phyloP scores from a whole-genome alignment of 768 basidiomycete species.

The Leccinum subtestaceum region DNA sequence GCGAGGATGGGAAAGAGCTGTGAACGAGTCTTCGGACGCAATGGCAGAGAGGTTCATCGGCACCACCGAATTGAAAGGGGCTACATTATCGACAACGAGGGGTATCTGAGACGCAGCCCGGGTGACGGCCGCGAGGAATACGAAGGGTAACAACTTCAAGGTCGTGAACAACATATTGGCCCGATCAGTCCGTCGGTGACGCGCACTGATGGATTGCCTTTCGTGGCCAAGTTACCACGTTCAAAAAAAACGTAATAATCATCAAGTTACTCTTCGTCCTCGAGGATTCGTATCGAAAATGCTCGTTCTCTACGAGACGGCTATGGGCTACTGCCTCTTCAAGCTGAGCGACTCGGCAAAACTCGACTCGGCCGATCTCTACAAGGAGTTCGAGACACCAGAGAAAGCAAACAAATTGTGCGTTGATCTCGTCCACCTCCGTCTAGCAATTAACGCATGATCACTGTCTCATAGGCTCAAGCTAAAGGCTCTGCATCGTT shows the following conservation, averaged over 20 bases:
- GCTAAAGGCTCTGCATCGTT: constrained; percentile 92
- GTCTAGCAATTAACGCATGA: constrained; percentile 9
- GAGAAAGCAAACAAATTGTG: constrained; percentile 91
- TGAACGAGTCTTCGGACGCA: constrained; percentile 30
- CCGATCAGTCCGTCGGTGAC: not conserved
- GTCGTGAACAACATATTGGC: constrained; percentile 5
- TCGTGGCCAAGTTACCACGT: constrained; percentile 30
- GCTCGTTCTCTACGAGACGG: constrained; percentile 96
- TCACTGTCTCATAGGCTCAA: constrained; percentile 62
- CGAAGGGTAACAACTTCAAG: constrained; percentile 3
- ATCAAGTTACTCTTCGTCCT: not conserved
- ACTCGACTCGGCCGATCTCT: constrained; percentile 79
- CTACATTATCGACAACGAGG: constrained; percentile 1
- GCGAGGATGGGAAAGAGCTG: constrained; percentile 43
- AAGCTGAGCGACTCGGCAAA: constrained; percentile 89
- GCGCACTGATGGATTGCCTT: constrained; percentile 15
- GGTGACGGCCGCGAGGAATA: not conserved
- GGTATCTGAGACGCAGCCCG: constrained; percentile 9
- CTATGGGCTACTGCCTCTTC: constrained; percentile 97
- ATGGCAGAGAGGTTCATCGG: constrained; percentile 26
- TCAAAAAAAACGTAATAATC: constrained; percentile 25
- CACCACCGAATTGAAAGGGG: not conserved
- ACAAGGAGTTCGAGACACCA: constrained; percentile 91
- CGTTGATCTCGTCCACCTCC: constrained; percentile 33
- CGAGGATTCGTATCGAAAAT: constrained; percentile 41